Percentiles rank a stretch among this genome's conserved stretches.
Evolutionary conservation across 148 eudicot genomes (phyloP).

Genomic region (Heliamphora exappendiculata): DNA sequence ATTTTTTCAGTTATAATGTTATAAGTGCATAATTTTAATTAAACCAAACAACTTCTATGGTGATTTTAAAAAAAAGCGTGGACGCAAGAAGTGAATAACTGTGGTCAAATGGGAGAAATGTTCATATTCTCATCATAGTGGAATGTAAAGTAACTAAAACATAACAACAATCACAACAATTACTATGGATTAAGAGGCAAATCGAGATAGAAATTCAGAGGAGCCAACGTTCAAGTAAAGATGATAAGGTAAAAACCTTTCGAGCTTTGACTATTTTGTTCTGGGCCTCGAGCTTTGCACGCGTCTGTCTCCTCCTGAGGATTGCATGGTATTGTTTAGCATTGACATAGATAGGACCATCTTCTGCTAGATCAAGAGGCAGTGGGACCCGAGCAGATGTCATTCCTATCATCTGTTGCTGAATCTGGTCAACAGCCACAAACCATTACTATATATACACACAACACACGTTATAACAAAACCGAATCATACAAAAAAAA

Average conservation of each 20-base stretch:
- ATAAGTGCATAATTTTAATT: no score
- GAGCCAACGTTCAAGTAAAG: background rate
- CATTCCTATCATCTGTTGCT: constrained; percentile 48
- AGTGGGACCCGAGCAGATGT: constrained; percentile 57
- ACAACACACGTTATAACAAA: no score
- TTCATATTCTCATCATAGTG: background rate
- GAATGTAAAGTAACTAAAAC: background rate
- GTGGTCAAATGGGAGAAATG: background rate
- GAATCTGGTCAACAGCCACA: constrained; percentile 29
- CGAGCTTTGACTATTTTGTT: constrained; percentile 55
- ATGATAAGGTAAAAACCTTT: constrained; percentile 20
- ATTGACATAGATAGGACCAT: constrained; percentile 78
- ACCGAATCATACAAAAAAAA: background rate
- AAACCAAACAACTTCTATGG: no score
- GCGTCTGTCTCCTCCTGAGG: constrained; percentile 73
- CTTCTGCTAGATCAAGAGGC: constrained; percentile 61
- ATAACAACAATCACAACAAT: background rate
- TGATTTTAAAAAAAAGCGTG: background rate
- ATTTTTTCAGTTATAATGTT: no score
- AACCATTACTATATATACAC: background rate
- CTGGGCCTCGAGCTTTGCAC: constrained; percentile 90
- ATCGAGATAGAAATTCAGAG: background rate
- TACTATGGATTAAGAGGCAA: background rate
- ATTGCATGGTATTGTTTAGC: constrained; percentile 88
- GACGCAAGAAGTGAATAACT: background rate